These are phyloP conservation scores for Amanita subjunquillea DNA, from an alignment of 768 basidiomycete genomes.

Conservation along the genomic window DNA sequence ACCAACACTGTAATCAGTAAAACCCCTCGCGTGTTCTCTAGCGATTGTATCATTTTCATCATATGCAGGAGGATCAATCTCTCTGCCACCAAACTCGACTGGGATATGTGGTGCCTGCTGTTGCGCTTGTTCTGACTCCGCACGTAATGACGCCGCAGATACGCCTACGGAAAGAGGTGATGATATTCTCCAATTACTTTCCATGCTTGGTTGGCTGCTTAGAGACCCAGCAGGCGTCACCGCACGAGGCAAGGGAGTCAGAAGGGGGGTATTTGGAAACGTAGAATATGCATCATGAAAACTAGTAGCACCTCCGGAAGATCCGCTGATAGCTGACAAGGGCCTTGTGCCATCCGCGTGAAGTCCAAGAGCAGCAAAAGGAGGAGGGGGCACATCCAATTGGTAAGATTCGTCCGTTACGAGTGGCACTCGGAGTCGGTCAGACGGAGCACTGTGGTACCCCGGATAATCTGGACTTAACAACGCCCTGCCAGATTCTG, in stretches of 20 bases:
- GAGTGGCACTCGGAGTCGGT: background rate
- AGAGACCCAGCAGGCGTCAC: conserved; percentile 27
- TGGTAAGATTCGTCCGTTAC: background rate
- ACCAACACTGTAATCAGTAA: background rate
- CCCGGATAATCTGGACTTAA: conserved; percentile 13
- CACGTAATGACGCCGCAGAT: background rate
- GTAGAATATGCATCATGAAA: conserved; percentile 58
- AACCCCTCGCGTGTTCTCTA: background rate
- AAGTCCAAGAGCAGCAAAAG: conserved; percentile 17
- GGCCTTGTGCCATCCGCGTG: conserved; percentile 38
- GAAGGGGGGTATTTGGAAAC: conserved; percentile 27
- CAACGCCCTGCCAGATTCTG: conserved; percentile 33
- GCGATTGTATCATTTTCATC: conserved; percentile 5
- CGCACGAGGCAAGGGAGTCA: conserved; percentile 35
- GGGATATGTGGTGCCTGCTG: background rate
- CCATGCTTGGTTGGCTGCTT: conserved; percentile 5
- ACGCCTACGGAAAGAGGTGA: background rate
- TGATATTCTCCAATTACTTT: conserved; percentile 15
- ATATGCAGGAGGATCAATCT: background rate
- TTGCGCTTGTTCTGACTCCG: background rate
- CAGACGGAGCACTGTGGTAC: background rate
- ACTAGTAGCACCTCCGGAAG: conserved; percentile 36
- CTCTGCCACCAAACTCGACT: conserved; percentile 1
- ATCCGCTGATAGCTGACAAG: conserved; percentile 45
- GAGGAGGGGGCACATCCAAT: background rate